Evolutionary conservation across 2,329 filamentous ascomycete genomes (phyloP).

Genomic region (Aspergillus ustus): DNA sequence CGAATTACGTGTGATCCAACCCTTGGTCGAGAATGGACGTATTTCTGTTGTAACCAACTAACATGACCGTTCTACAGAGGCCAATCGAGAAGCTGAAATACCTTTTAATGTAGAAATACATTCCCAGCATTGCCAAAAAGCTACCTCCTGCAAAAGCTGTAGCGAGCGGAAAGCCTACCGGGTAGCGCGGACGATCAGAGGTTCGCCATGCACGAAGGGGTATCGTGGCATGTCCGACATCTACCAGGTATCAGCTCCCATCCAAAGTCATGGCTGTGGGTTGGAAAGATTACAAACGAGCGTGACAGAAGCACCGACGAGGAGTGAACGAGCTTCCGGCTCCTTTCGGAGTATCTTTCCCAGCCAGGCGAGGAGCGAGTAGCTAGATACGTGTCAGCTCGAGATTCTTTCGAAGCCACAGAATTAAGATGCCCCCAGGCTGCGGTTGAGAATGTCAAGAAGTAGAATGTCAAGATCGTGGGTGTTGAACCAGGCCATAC

Average conservation of each 20-base stretch:
- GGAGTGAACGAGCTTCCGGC: constrained; percentile 24
- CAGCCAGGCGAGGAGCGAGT: constrained; percentile 25
- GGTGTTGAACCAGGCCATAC: constrained; percentile 17
- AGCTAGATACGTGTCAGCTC: neutral
- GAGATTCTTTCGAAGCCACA: neutral
- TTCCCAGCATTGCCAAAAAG: constrained; percentile 13
- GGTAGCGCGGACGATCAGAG: constrained; percentile 24
- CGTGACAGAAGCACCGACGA: constrained; percentile 25
- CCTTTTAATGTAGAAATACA: constrained; percentile 14
- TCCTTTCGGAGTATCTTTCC: constrained; percentile 24
- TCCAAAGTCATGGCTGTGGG: neutral
- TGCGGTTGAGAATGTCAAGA: constrained; percentile 26
- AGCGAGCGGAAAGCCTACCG: constrained; percentile 25
- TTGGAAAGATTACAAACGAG: constrained; percentile 20
- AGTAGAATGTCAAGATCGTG: constrained; percentile 25
- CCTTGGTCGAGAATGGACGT: neutral
- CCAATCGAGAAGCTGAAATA: neutral
- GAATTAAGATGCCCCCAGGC: constrained; percentile 17
- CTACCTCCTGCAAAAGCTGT: constrained; percentile 23
- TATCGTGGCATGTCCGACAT: constrained; percentile 27
- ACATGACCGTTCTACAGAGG: neutral
- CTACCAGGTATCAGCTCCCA: neutral
- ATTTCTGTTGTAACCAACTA: neutral
- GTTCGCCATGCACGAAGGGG: constrained; percentile 26
- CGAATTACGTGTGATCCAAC: neutral